phyloP scores from a whole-genome alignment of 2,329 filamentous ascomycete genomes.

The Aspergillus arachidicola region DNA sequence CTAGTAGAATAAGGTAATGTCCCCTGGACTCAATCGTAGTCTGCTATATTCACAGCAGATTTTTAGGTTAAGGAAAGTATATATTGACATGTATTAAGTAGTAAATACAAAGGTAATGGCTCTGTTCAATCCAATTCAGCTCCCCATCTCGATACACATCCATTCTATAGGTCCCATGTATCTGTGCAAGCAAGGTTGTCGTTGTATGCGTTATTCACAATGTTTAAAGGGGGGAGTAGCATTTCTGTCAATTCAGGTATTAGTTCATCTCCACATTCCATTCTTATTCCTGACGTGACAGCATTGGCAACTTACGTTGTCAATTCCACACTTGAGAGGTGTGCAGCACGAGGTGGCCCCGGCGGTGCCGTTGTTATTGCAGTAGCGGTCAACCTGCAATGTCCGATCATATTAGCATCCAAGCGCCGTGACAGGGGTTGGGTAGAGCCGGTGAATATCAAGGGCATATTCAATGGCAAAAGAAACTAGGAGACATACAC shows the following conservation, averaged over 20 bases:
- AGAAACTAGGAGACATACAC: constrained; percentile 5
- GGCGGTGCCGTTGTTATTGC: background rate
- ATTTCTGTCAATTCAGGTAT: background rate
- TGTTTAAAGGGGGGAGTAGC: background rate
- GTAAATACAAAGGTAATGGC: background rate
- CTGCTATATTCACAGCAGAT: background rate
- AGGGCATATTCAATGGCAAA: background rate
- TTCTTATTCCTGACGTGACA: background rate
- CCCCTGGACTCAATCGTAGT: background rate
- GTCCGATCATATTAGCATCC: background rate
- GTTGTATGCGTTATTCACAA: background rate
- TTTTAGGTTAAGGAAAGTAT: background rate
- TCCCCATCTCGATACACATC: background rate
- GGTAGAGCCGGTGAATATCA: background rate
- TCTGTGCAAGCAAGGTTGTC: background rate
- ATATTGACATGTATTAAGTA: background rate
- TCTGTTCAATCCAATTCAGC: background rate
- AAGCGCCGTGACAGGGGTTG: background rate
- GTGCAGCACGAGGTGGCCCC: background rate
- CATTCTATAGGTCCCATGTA: background rate
- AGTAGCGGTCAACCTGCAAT: background rate
- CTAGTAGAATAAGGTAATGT: background rate
- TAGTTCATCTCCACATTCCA: background rate
- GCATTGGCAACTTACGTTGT: background rate
- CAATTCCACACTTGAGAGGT: background rate